Evolutionary conservation across 73 alveolate genomes (phyloP), one percentile per base, ranked within the genome.

Genomic region (Paramecium caudatum): DNA sequence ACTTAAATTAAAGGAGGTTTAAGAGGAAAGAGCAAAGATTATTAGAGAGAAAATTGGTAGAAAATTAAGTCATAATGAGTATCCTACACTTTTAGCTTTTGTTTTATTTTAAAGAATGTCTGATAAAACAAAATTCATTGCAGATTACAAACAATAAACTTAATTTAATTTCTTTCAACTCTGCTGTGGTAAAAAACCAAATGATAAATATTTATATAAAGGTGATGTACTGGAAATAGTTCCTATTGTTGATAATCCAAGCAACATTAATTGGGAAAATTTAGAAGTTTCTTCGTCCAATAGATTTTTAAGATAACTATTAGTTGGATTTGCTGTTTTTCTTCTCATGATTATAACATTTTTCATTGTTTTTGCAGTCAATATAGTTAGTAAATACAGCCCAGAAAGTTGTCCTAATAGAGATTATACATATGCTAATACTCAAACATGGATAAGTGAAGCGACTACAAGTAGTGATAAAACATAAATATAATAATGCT

Each of bases 221-320:
- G 46, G 50, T 4, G 17, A 61, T 34, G 12, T 17, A 15, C 48
- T 37, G 23, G 23, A 82, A 33, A 90, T 82, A 48, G 90, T 84
- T 3, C 43, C 48, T 33, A 36, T 61, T 62, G 87, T 91, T 3
- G 86, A 91, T 32, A 92, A 91, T 34, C 95, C 95, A 16, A 84
- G 94, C 10, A 91, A 91, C 45, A 91, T 91, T 25, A 47, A 82
- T 41, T 91, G 95, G 95, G 95, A 91, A 61, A 91, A 91, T 36
- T 82, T 91, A 6, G 95, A 91, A 50, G 74, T 87, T 32, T 19
- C 82, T 23, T 23, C 83, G 8, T 39, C 83, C 9, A 19, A 84
- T 5, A 47, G 94, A 91, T 32, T 33, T 17, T 25, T 43, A 19
- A 46, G 95, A 8, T 48, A 27, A 88, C 17, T 55, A 12, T 12